phyloP scores from a whole-genome alignment of 495 filamentous ascomycete species.

The Neurospora discreta region DNA sequence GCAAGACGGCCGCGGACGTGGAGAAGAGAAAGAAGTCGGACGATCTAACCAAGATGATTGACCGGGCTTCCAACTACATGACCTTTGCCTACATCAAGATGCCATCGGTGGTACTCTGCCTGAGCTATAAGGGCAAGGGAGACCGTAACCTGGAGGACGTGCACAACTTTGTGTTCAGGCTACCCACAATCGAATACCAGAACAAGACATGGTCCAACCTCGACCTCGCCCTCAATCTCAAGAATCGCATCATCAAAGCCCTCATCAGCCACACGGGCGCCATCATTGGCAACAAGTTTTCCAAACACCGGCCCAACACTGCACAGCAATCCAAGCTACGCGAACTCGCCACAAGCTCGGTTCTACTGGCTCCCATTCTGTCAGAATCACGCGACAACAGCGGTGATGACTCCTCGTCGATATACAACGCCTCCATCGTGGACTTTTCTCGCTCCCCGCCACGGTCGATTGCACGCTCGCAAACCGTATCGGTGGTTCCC shows the following conservation, averaged over 20 bases:
- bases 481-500: conserved; percentile 27
- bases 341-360: conserved; percentile 60
- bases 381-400: conserved; percentile 31
- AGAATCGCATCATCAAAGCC: conserved; percentile 87
- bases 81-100: conserved; percentile 92
- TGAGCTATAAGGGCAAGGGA: conserved; percentile 93
- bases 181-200: conserved; percentile 87
- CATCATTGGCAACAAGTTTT: conserved; percentile 95
- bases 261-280: conserved; percentile 91
- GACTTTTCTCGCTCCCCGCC: conserved; percentile 42
- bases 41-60: conserved; percentile 97
- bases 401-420: conserved; percentile 38
- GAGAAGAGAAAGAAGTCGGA: conserved; percentile 53
- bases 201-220: conserved; percentile 99
- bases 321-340: conserved; percentile 68
- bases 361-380: conserved; percentile 29
- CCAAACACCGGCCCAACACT: conserved; percentile 68
- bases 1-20: conserved; percentile 22
- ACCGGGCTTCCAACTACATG: conserved; percentile 92
- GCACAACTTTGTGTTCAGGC: conserved; percentile 92
- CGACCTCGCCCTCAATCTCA: conserved; percentile 81
- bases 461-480: conserved; percentile 27
- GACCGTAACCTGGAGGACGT: conserved; percentile 93
- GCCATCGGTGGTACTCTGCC: conserved; percentile 83
- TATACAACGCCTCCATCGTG: conserved; percentile 34